Conservation (phyloP, 805 yeast species). For the Kockiozyma suomiensis region DNA sequence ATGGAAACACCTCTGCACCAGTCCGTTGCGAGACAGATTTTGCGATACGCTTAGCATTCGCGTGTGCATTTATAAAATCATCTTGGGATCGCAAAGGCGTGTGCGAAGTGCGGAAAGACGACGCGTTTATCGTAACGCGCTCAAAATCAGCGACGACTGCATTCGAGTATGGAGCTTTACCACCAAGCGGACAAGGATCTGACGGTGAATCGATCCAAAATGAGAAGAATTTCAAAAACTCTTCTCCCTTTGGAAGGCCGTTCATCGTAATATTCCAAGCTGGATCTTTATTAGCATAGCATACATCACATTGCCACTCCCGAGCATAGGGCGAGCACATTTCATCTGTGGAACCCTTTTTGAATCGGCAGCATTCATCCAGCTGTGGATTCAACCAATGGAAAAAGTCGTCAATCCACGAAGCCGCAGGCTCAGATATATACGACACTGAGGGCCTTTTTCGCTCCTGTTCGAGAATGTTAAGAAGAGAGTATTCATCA, state of each 20-base stretch:
- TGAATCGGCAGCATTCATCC: constrained; percentile 80
- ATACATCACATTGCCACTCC: constrained; percentile 58
- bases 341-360: constrained; percentile 51
- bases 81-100: constrained; percentile 74
- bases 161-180: constrained; percentile 84
- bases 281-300: constrained; percentile 62
- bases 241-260: constrained; percentile 77
- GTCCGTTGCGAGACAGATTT: constrained; percentile 48
- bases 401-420: constrained; percentile 91
- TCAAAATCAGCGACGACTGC: constrained; percentile 54
- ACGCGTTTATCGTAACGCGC: constrained; percentile 50
- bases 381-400: constrained; percentile 84
- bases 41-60: constrained; percentile 67
- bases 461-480: constrained; percentile 81
- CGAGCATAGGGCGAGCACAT: constrained; percentile 44
- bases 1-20: constrained; percentile 72
- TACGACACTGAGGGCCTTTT: constrained; percentile 65
- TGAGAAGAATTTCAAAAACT: constrained; percentile 69
- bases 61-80: constrained; percentile 81
- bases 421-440: constrained; percentile 78
- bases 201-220: constrained; percentile 85
- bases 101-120: constrained; percentile 81
- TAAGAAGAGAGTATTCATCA: constrained; percentile 73
- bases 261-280: constrained; percentile 73
- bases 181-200: constrained; percentile 93